Base-by-base conservation (phyloP, 2,329 filamentous ascomycete species). In the Rugonectria rugulosa region DNA sequence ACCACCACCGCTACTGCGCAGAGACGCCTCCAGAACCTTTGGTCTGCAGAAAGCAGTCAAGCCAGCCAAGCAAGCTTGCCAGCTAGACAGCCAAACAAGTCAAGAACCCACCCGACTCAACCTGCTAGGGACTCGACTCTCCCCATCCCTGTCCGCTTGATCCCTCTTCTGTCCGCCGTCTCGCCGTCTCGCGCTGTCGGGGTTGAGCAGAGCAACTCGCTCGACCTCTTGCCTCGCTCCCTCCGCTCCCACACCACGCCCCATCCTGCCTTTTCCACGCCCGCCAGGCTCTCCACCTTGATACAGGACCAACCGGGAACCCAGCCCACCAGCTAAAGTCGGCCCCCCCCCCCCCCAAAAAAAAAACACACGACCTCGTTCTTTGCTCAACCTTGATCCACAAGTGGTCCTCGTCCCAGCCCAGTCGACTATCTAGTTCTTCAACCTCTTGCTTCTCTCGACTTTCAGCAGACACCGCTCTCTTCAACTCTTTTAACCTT, bases 251-350 rank as follows among this genome's bases (percentile, higher is more conserved):
- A 55, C 57, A 56, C 37, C 43, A 52, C 45, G 54, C 57, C 57
- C 51, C 51, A 48, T 55, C 50, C 51, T 38, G 46, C 5, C 29
- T 47, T 51, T 44, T 52, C 36, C 27, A 43, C 31, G 37, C 29
- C 26, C 40, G 38, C 23, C 14, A 32, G 29, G 21, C 38, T 51
- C 52, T 57, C 65, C 65, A 67, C 65, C 65, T 65, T 53, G 55
- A 61, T 64, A 62, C 65, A 67, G 63, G 65, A 62, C 56, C 60
- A 56, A 66, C 62, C 59, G 51, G 61, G 59, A 54, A 51, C 61
- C 61, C 60, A 64, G 53, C 58, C 60, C 52, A 66, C 57, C 61
- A 64, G 51, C 62, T 62, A 61, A 61, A 61, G 56, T 45, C 59
- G 5, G 15, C 37, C 44, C 56, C 60, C 63, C 56, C 59, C 41